These are phyloP conservation scores for Phaeosphaeria sp. DNA, from an alignment of 2,329 filamentous ascomycete species.

Conservation along the genomic window DNA sequence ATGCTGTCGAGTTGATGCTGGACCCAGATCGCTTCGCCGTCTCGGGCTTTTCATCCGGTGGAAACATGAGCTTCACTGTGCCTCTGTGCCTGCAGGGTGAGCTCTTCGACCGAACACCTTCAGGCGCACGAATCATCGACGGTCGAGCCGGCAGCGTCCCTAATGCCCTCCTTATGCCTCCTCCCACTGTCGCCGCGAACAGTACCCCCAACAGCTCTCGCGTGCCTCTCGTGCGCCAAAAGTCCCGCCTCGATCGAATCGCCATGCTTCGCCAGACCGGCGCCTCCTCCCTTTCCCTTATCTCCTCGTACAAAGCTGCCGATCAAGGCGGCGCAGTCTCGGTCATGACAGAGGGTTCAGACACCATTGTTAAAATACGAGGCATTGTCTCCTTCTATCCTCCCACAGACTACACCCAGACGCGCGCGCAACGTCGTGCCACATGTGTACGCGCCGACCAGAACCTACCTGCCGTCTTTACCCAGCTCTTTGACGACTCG, in stretches of 20 bases:
- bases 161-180: constrained; percentile 24
- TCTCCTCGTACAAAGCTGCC: constrained; percentile 47
- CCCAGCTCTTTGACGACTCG: constrained; percentile 60
- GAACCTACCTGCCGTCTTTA: constrained; percentile 59
- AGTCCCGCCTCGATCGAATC: constrained; percentile 42
- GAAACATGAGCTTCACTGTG: constrained; percentile 68
- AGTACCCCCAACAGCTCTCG: constrained; percentile 42
- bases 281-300: constrained; percentile 42
- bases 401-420: constrained; percentile 66
- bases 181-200: constrained; percentile 13
- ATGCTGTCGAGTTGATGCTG: constrained; percentile 63
- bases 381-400: constrained; percentile 69
- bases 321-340: constrained; percentile 35
- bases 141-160: constrained; percentile 37
- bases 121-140: constrained; percentile 37
- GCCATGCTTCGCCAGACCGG: constrained; percentile 44
- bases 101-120: constrained; percentile 41
- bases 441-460: constrained; percentile 62
- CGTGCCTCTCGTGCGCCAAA: constrained; percentile 39
- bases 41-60: constrained; percentile 69
- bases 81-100: constrained; percentile 64
- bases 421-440: constrained; percentile 64
- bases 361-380: constrained; percentile 56
- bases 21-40: constrained; percentile 65
- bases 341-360: constrained; percentile 41